Percentiles rank a stretch among this genome's conserved stretches.
These are phyloP conservation scores for Boletus hoseneyae DNA, from an alignment of 1,284 basidiomycete species.

Conservation along the genomic window DNA sequence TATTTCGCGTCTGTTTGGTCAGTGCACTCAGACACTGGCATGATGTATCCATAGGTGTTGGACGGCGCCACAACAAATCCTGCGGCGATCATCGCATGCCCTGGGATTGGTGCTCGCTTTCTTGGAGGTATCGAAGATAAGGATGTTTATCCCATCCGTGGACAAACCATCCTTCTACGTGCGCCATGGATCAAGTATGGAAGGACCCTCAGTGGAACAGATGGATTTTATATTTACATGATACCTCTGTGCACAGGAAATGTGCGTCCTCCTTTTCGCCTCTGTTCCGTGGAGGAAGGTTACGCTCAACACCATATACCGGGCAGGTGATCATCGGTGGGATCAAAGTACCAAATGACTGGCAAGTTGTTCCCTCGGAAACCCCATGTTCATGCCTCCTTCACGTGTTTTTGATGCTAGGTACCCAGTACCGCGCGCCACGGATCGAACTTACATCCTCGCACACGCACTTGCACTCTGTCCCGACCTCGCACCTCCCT, in stretches of 20 bases:
- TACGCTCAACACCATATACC: background rate
- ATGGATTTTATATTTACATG: slow-evolving; percentile 61
- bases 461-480: slow-evolving; percentile 52
- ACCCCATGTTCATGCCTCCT: background rate
- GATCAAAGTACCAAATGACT: slow-evolving; percentile 58
- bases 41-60: slow-evolving; percentile 13
- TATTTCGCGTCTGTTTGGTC: no score
- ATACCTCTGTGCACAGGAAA: slow-evolving; percentile 68
- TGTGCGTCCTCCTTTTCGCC: slow-evolving; percentile 39
- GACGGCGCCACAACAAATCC: slow-evolving; percentile 20
- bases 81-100: slow-evolving; percentile 59
- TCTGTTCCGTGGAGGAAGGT: background rate
- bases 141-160: slow-evolving; percentile 73
- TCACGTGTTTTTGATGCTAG: slow-evolving; percentile 26
- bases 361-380: slow-evolving; percentile 37
- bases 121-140: slow-evolving; percentile 80
- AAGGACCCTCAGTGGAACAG: slow-evolving; percentile 45
- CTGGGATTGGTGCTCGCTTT: slow-evolving; percentile 60
- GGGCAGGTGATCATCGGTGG: slow-evolving; percentile 65
- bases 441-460: slow-evolving; percentile 62
- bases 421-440: slow-evolving; percentile 55
- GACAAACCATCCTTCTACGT: slow-evolving; percentile 78
- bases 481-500: slow-evolving; percentile 66
- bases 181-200: slow-evolving; percentile 74
- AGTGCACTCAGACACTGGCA: no score